These are phyloP conservation scores for Triticum aestivum DNA, from an alignment of 176 grass and related monocot genomes.

Conservation along the genomic window IWGSC_CS_RefSeq_v2.1 NC_057795.1:306948473-306948972, in stretches of 20 bases:
- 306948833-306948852: too few species aligned
- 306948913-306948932: too few species aligned
- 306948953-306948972: too few species aligned
- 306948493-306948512: not conserved
- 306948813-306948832: too few species aligned
- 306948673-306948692: too few species aligned
- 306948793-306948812: too few species aligned
- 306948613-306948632: not conserved
- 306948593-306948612: slow-evolving; percentile 4
- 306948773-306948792: not conserved
- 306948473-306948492: not conserved
- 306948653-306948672: not conserved
- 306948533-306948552: not conserved
- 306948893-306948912: too few species aligned
- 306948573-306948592: not conserved
- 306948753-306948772: not conserved
- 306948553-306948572: not conserved
- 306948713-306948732: too few species aligned
- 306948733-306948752: not conserved
- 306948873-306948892: too few species aligned
- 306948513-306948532: not conserved
- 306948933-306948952: too few species aligned
- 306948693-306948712: too few species aligned
- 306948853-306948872: too few species aligned
- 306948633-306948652: not conserved